Conservation (phyloP, 2,329 filamentous ascomycete genomes). For the Clonostachys byssicola region DNA sequence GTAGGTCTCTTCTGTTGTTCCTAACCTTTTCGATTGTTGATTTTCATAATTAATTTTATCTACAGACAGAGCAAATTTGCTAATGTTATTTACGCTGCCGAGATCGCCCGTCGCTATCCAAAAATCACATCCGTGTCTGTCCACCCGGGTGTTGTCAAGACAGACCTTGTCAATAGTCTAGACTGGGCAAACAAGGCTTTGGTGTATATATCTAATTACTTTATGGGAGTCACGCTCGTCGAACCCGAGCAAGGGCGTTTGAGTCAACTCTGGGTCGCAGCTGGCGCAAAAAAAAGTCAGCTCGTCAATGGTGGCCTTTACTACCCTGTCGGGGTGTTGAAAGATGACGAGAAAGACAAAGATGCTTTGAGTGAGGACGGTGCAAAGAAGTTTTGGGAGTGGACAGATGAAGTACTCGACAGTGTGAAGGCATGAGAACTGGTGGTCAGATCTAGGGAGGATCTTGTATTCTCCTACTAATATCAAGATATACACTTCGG, state of each 20-base stretch:
- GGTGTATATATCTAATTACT: neutral
- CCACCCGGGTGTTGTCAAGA: slow-evolving; percentile 1
- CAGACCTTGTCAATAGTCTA: neutral
- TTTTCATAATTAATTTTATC: slow-evolving; percentile 9
- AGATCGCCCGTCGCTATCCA: slow-evolving; percentile 15
- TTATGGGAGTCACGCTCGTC: neutral
- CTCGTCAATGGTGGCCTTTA: neutral
- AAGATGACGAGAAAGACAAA: neutral
- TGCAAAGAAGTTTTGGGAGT: neutral
- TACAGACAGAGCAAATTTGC: slow-evolving; percentile 24
- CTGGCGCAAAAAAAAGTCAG: neutral
- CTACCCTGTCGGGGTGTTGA: neutral
- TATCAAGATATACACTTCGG: too few species aligned
- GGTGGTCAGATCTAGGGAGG: too few species aligned
- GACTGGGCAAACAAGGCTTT: neutral
- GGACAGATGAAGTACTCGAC: neutral
- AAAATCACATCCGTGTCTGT: slow-evolving; percentile 7
- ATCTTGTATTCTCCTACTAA: too few species aligned
- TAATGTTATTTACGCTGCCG: slow-evolving; percentile 19
- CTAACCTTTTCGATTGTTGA: neutral
- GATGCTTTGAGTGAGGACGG: neutral
- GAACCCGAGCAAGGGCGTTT: neutral
- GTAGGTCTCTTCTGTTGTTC: too few species aligned
- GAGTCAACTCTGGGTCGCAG: neutral
- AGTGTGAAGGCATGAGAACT: too few species aligned